Evolutionary conservation across 2,329 filamentous ascomycete species (phyloP).

Genomic region (Fulvia fulva): DNA sequence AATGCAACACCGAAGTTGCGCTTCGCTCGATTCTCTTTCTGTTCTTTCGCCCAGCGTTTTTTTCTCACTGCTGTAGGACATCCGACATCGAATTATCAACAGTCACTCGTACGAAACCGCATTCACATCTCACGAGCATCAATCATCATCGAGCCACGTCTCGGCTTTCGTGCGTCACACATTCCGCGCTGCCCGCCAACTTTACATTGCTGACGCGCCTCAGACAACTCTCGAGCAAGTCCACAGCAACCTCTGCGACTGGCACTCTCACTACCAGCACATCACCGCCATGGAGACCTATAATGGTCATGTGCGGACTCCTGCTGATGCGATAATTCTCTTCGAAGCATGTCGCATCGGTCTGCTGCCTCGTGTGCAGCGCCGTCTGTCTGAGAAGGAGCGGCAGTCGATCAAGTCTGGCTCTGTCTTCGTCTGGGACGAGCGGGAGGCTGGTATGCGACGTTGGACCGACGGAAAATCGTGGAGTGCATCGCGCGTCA

Average conservation of each 20-base stretch:
- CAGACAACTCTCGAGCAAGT: background rate
- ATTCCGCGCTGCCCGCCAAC: too few relatives aligned
- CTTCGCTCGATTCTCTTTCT: too few relatives aligned
- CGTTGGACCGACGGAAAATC: conserved; percentile 99
- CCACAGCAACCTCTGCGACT: background rate
- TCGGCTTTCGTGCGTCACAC: too few relatives aligned
- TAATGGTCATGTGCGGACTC: conserved; percentile 90
- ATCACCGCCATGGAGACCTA: conserved; percentile 82
- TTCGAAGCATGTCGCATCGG: conserved; percentile 94
- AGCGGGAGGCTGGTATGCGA: conserved; percentile 95
- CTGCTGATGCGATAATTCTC: conserved; percentile 93
- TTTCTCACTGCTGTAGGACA: too few relatives aligned
- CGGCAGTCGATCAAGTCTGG: conserved; percentile 92
- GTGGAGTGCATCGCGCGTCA: conserved; percentile 96
- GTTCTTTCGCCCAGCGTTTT: too few relatives aligned
- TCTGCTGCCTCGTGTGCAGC: conserved; percentile 83
- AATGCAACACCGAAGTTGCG: too few relatives aligned
- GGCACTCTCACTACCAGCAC: background rate
- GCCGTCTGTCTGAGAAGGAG: conserved; percentile 92
- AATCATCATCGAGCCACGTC: too few relatives aligned
- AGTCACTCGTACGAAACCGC: too few relatives aligned
- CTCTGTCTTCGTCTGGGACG: conserved; percentile 99
- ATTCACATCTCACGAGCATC: too few relatives aligned
- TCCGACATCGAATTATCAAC: too few relatives aligned
- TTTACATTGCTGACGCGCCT: too few relatives aligned